Evolutionary conservation across 1,284 basidiomycete species (phyloP), one percentile per base, ranked within the genome.

Genomic region (Rhodotorula sp.): DNA sequence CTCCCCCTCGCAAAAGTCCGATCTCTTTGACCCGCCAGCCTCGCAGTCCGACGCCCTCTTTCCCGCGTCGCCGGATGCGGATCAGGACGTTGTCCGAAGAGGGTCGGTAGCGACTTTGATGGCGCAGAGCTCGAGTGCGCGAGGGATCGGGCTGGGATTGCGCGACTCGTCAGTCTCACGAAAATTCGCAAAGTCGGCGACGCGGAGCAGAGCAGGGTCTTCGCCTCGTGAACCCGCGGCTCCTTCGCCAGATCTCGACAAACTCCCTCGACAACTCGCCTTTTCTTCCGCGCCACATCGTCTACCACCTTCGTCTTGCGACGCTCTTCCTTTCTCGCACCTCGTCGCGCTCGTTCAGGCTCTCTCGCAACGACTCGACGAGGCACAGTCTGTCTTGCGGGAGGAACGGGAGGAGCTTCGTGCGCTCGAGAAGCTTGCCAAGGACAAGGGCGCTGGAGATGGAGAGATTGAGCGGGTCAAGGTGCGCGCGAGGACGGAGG

Each of bases 391-490:
- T 11, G 36, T 64, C 15, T 53, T 73, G 1, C 63, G 27, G 6
- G 48, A 53, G 1, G 27, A 44, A 10, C 19, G 49, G 5, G 60
- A 49, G 2, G 68, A 73, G 24, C 64, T 65, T n/a, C 56, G 53
- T 9, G 74, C 71, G 32, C 27, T 75, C 17, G 74, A 66, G 46
- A 34, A 20, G 24, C 34, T 73, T 9, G 59, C 59, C 13, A n/a
- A 10, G 15, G 66, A 54, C 0, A 63, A 62, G n/a, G 64, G 67
- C 0, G 67, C 67, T 2, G 46, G 66, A 7, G 30, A 49, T 17
- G 74, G 71, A 2, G 71, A 75, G 48, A 30, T 71, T 19, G 66
- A 75, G 19, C 29, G 74, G 20, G 71, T 62, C 3, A 62, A 63
- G 29, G 67, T 75, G 2, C 46, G 74, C 13, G 65, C 67, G 10